These are phyloP conservation scores for Erythrobasidium hasegawianum DNA, from an alignment of 1,284 basidiomycete genomes.

Conservation along the genomic window DNA sequence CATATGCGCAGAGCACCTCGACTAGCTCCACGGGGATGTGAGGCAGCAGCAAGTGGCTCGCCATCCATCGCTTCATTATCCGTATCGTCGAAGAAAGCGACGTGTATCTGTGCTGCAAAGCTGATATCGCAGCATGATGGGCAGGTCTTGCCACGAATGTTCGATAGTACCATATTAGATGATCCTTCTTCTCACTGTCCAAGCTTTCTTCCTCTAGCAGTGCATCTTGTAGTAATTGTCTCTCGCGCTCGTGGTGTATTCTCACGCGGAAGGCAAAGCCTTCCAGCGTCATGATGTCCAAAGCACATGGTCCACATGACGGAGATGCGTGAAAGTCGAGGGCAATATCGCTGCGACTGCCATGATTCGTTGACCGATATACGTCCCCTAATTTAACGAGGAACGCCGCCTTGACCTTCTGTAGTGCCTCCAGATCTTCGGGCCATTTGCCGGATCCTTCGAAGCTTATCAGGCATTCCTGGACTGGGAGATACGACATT, in stretches of 20 bases:
- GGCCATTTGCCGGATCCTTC: constrained; percentile 92
- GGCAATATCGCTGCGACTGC: constrained; percentile 52
- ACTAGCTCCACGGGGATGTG: constrained; percentile 72
- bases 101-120: constrained; percentile 71
- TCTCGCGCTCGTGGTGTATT: constrained; percentile 86
- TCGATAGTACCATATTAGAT: constrained; percentile 54
- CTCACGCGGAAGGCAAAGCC: constrained; percentile 83
- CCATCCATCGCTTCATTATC: constrained; percentile 87
- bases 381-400: constrained; percentile 55
- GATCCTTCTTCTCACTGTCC: neutral
- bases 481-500: constrained; percentile 57
- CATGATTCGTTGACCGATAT: constrained; percentile 58
- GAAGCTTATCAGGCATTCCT: constrained; percentile 76
- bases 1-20: constrained; percentile 73
- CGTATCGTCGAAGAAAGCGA: constrained; percentile 80
- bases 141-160: constrained; percentile 72
- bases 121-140: constrained; percentile 79
- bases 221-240: constrained; percentile 62
- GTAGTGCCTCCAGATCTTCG: constrained; percentile 85
- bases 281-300: constrained; percentile 74
- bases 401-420: constrained; percentile 92
- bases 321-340: constrained; percentile 54
- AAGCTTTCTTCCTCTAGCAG: constrained; percentile 4
- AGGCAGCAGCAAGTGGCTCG: constrained; percentile 77
- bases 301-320: constrained; percentile 64